Base-by-base conservation (phyloP, 352 stramenopile species). In the Peronospora destructor region DNA sequence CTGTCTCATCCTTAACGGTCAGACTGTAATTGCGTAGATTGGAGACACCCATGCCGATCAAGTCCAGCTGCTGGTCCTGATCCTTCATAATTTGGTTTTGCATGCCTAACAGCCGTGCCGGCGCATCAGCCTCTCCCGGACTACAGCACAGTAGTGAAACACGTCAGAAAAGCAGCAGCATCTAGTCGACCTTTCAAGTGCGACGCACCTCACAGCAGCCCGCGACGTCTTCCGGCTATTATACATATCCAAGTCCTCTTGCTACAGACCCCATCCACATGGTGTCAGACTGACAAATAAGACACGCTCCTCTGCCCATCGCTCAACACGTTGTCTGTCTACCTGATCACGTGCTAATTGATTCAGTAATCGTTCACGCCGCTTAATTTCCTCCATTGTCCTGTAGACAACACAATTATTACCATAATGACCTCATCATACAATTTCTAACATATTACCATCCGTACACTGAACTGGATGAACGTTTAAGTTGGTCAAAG, bases 41-140 rank as follows among this genome's bases (percentile, higher is more conserved):
- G 30, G 80, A 66, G 11, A 94, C 83, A 30, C 83, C 83, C 42
- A 84, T 71, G 38, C 83, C 68, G 34, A 94, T 94, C 25, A 91
- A 56, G 30, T 88, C 76, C 36, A 94, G 65, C 54, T 91, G 80
- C 58, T 94, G 68, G 55, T 94, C 83, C 63, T 94, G 83, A 53
- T 94, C 83, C 68, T 90, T 91, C 80, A 94, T 94, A 41, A 94
- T 91, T 65, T 91, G 78, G 56, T 89, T 94, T 51, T 94, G 83
- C 71, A 94, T 89, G 38, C 71, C 76, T 16, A 94, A 55, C 48
- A 94, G 63, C 47, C 83, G 69, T 16, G 35, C 36, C 3, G 62
- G 59, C n/a, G 62, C 62, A 45, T 71, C 62, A 7, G 53, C 28
- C 4, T 57, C 42, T 5, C 54, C 61, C 44, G 62, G 58, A 55